phyloP scores from a whole-genome alignment of 805 yeast genomes.

The Wickerhamomyces silvicola region DNA sequence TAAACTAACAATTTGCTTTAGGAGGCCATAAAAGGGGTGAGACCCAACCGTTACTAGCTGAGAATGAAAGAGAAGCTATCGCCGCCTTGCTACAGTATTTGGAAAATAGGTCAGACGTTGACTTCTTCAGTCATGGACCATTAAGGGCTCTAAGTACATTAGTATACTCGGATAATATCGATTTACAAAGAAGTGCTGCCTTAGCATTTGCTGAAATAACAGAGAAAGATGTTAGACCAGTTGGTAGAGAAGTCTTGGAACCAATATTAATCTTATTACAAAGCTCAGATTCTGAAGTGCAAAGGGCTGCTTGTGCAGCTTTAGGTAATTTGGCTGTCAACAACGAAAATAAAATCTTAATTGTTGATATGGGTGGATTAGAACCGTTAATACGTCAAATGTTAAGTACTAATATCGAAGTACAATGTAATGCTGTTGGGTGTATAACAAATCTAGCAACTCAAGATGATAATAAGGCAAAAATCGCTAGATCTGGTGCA shows the following conservation, averaged over 20 bases:
- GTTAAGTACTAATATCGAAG: slow-evolving; percentile 96
- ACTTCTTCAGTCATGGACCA: slow-evolving; percentile 82
- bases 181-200: slow-evolving; percentile 94
- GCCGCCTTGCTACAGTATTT: slow-evolving; percentile 81
- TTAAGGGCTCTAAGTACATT: slow-evolving; percentile 84
- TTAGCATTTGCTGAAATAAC: slow-evolving; percentile 98
- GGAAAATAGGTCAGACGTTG: slow-evolving; percentile 83
- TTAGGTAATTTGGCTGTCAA: slow-evolving; percentile 97
- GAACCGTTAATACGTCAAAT: slow-evolving; percentile 95
- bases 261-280: slow-evolving; percentile 87
- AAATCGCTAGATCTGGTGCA: slow-evolving; percentile 95
- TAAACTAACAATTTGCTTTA: slow-evolving; percentile 6
- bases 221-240: slow-evolving; percentile 90
- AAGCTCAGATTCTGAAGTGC: slow-evolving; percentile 87
- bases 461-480: slow-evolving; percentile 92
- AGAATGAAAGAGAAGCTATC: slow-evolving; percentile 95
- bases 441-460: slow-evolving; percentile 97
- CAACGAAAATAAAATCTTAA: slow-evolving; percentile 85
- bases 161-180: slow-evolving; percentile 91
- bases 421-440: slow-evolving; percentile 98
- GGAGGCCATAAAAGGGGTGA: slow-evolving; percentile 45
- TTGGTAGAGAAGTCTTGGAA: slow-evolving; percentile 84
- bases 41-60: slow-evolving; percentile 82
- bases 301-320: slow-evolving; percentile 98
- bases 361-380: slow-evolving; percentile 97